phyloP scores from a whole-genome alignment of 768 basidiomycete species.

The Hydnum rufescens region DNA sequence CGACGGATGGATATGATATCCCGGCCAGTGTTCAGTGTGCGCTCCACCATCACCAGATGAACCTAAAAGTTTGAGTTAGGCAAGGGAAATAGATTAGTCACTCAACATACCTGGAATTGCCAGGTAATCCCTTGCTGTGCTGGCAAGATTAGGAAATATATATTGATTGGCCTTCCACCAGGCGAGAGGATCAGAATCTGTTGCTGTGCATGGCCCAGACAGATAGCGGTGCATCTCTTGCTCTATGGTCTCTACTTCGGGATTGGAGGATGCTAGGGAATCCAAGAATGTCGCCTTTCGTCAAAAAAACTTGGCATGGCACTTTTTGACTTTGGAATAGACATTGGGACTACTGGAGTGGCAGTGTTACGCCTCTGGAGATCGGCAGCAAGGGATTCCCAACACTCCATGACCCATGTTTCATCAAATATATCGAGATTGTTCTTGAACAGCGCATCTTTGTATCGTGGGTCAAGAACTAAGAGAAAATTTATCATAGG shows the following conservation, averaged over 20 bases:
- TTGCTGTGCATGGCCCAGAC: neutral
- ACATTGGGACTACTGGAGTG: no score
- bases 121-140: neutral
- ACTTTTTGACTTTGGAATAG: no score
- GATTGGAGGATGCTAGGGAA: neutral
- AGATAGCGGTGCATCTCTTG: neutral
- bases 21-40: no score
- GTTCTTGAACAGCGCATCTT: neutral
- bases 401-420: neutral
- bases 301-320: neutral
- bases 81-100: no score
- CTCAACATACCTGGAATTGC: conserved; percentile 5
- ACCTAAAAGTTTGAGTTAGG: no score
- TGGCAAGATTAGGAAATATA: neutral
- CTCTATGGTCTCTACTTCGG: neutral
- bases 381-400: neutral
- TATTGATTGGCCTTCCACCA: neutral
- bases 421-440: neutral
- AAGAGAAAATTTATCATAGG: neutral
- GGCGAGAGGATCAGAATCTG: neutral
- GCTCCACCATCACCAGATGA: no score
- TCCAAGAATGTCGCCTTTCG: neutral
- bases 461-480: conserved; percentile 2
- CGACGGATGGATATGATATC: no score
- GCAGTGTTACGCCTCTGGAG: neutral